Evolutionary conservation across 176 grass and related monocot genomes (phyloP).

Genomic region (Panicum miliaceum): DNA sequence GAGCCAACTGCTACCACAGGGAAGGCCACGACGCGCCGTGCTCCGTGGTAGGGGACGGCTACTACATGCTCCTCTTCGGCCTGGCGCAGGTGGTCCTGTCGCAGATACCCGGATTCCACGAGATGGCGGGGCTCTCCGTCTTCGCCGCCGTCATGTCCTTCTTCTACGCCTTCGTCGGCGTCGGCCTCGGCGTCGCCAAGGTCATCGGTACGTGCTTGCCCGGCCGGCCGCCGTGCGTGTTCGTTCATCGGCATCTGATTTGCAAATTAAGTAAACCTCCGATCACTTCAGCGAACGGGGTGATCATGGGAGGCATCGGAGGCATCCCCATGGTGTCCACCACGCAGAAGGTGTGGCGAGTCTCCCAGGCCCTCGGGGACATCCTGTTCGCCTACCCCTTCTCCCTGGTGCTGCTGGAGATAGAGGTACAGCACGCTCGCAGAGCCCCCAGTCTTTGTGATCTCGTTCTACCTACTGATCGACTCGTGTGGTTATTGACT

Average conservation of each 20-base stretch:
- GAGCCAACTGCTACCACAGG: slow-evolving; percentile 71
- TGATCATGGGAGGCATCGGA: slow-evolving; percentile 56
- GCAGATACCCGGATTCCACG: slow-evolving; percentile 73
- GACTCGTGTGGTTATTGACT: too few species aligned
- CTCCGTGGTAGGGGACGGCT: slow-evolving; percentile 50
- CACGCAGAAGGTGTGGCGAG: slow-evolving; percentile 71
- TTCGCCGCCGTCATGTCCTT: slow-evolving; percentile 85
- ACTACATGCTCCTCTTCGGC: slow-evolving; percentile 79
- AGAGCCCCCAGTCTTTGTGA: too few species aligned
- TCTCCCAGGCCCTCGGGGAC: slow-evolving; percentile 87
- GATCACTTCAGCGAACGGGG: slow-evolving; percentile 59
- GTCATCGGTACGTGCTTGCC: slow-evolving; percentile 51
- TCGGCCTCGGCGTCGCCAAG: slow-evolving; percentile 77
- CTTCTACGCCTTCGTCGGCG: slow-evolving; percentile 68
- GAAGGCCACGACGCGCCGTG: slow-evolving; percentile 63
- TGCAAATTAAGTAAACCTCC: background rate
- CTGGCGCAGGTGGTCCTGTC: slow-evolving; percentile 64
- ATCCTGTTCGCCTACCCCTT: slow-evolving; percentile 89
- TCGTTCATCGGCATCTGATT: background rate
- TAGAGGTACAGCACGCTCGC: too few species aligned
- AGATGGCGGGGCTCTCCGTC: slow-evolving; percentile 82
- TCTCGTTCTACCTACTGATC: too few species aligned
- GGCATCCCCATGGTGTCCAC: slow-evolving; percentile 52
- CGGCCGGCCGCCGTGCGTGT: too few species aligned
- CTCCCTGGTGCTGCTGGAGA: slow-evolving; percentile 78